Evolutionary conservation across 208 protist species (phyloP), one percentile per base, ranked within the genome.

Genomic region (Crithidia thermophila): DNA sequence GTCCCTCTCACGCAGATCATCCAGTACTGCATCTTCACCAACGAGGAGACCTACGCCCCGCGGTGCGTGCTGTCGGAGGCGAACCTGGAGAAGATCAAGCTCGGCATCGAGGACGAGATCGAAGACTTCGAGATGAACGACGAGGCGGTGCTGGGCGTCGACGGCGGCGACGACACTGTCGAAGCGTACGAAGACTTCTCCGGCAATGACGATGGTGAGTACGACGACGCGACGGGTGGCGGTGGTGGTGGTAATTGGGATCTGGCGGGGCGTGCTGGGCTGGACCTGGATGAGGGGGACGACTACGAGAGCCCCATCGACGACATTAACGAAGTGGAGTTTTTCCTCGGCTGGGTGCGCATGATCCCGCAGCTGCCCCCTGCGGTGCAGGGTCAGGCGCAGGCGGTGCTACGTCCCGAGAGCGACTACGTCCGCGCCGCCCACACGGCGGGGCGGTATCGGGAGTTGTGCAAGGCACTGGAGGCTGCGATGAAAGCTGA

Each of bases 251-350:
- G n/a, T n/a, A n/a, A n/a, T n/a, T n/a, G n/a, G 7, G 21, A 27
- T 4, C 40, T 10, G 20, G 71, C 45, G 13, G 69, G 52, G 16
- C 57, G 68, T 9, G 39, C 75, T 30, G 80, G 67, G 27, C 49
- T 75, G 18, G 66, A 70, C 18, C 39, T 60, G 25, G 90, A 95
- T 56, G 90, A 95, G 62, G 90, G 83, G 21, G 90, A 96, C 61
- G 74, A 91, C 62, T 96, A 96, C 68, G 77, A 85, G 45, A 94
- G 90, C 65, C 87, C 87, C 11, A 96, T 96, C 55, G 90, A 96
- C 46, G 82, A 91, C 50, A 76, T 96, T 34, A 94, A 93, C 55
- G 90, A 96, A 72, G 90, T 91, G 20, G 47, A 85, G 2, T 70
- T 77, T 30, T 91, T 93, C 46, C 23, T 75, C 14, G 23, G 53